A percentile compares a stretch with the other conserved stretches of the same genome.
Evolutionary conservation across 176 grass and related monocot species (phyloP).

Genomic region (Carex parvula): DNA sequence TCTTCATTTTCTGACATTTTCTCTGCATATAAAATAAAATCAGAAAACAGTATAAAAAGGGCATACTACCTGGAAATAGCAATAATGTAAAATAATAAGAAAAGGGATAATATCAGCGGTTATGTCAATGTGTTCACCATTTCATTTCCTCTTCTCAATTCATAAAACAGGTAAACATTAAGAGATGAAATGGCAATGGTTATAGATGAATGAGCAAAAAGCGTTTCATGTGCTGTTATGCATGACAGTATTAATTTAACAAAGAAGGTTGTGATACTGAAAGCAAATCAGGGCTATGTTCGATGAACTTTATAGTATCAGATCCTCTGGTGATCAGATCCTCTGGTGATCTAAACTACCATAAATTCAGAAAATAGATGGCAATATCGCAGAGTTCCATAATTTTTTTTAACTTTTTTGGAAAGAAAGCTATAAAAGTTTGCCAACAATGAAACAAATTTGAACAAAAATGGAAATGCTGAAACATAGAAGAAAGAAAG

Average conservation of each 20-base stretch:
- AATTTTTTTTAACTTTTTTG: neutral
- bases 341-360: neutral
- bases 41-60: neutral
- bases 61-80: neutral
- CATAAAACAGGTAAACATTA: neutral
- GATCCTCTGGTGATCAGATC: neutral
- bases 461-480: neutral
- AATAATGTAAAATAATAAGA: neutral
- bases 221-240: neutral
- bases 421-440: neutral
- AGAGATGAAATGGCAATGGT: neutral
- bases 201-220: neutral
- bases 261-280: neutral
- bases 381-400: neutral
- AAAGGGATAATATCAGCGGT: neutral
- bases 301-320: neutral
- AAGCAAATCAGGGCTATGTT: neutral
- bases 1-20: constrained; percentile 73
- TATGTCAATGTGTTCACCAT: neutral
- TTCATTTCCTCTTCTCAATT: neutral
- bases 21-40: neutral
- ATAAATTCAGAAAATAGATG: neutral
- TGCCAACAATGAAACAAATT: neutral
- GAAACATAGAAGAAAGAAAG: neutral
- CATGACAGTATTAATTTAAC: neutral